phyloP scores from a whole-genome alignment of 1,284 basidiomycete genomes.

The Ustilago cynodontis region DNA sequence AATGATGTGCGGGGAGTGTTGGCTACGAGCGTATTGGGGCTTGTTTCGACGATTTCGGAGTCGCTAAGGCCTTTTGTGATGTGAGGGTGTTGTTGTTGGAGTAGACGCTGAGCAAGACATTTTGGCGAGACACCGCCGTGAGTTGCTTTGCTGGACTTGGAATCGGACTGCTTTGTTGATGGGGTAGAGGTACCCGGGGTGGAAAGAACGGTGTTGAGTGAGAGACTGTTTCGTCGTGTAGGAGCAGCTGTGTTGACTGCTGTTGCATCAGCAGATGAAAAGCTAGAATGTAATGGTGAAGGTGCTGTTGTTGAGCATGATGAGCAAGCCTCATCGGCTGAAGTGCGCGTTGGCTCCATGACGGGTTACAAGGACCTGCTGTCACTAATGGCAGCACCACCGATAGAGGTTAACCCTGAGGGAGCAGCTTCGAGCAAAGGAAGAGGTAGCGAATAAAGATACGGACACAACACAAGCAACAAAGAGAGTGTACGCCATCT shows the following conservation, averaged over 20 bases:
- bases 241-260: constrained; percentile 48
- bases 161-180: background rate
- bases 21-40: constrained; percentile 34
- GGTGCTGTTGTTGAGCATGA: constrained; percentile 21
- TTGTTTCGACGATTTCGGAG: constrained; percentile 23
- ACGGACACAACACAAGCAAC: background rate
- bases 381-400: background rate
- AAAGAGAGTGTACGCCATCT: background rate
- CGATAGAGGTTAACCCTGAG: background rate
- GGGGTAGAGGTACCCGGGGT: background rate
- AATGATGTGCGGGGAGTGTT: constrained; percentile 41
- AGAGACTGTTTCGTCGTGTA: constrained; percentile 49
- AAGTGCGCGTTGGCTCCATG: constrained; percentile 28
- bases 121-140: constrained; percentile 38
- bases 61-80: background rate
- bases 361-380: background rate
- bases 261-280: constrained; percentile 40
- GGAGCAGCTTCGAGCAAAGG: background rate
- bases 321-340: constrained; percentile 21
- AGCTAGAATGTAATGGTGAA: constrained; percentile 25
- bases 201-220: constrained; percentile 1
- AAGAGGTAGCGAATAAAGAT: background rate
- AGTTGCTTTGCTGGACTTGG: background rate
- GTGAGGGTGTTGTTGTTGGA: constrained; percentile 32
- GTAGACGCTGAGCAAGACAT: constrained; percentile 40